phyloP scores from a whole-genome alignment of 2,329 filamentous ascomycete species.

The Parastagonospora nodorum region DNA sequence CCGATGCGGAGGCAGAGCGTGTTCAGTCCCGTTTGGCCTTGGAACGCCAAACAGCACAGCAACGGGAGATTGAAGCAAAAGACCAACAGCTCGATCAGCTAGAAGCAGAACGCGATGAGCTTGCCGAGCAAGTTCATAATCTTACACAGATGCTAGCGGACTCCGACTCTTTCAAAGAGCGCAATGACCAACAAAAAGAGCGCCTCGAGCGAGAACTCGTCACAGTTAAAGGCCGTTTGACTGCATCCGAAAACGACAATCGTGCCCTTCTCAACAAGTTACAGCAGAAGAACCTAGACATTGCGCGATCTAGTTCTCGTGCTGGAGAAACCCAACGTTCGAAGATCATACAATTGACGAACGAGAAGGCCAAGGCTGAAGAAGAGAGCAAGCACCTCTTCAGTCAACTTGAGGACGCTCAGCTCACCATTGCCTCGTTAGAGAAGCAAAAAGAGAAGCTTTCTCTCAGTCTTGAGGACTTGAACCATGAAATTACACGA shows the following conservation, averaged over 20 bases:
- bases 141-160: conserved; percentile 86
- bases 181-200: conserved; percentile 93
- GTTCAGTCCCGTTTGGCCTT: conserved; percentile 77
- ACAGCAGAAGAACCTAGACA: conserved; percentile 95
- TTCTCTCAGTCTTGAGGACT: conserved; percentile 82
- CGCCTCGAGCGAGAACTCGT: conserved; percentile 88
- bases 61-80: conserved; percentile 79
- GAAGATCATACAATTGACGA: conserved; percentile 75
- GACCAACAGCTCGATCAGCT: conserved; percentile 77
- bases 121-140: conserved; percentile 80
- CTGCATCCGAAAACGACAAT: conserved; percentile 96
- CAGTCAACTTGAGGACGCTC: conserved; percentile 83
- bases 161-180: conserved; percentile 85
- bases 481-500: conserved; percentile 87
- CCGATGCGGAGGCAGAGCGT: conserved; percentile 79
- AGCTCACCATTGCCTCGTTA: conserved; percentile 78
- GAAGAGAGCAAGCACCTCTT: conserved; percentile 81
- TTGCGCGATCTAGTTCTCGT: conserved; percentile 85
- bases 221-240: conserved; percentile 85
- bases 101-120: conserved; percentile 75
- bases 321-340: conserved; percentile 82
- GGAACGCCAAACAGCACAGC: conserved; percentile 78
- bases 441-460: conserved; percentile 97
- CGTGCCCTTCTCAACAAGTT: conserved; percentile 93
- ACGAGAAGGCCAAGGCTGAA: conserved; percentile 81